A percentile compares a stretch with the other conserved stretches of the same genome.
Evolutionary conservation across 371 early-diverging fungal species (phyloP).

Genomic region (Mortierella sp.): DNA sequence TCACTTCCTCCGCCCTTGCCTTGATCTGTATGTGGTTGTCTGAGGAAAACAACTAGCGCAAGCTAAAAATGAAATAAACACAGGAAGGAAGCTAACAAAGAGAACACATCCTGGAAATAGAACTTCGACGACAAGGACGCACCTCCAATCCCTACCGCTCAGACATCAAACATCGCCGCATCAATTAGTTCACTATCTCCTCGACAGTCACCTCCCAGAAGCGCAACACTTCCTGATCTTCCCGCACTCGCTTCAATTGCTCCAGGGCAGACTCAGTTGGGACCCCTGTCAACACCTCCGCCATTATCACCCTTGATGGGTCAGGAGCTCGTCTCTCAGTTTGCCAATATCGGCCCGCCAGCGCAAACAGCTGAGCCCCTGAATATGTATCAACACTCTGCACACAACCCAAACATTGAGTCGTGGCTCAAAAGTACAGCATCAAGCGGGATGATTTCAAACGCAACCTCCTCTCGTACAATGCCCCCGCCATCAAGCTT

Average conservation of each 20-base stretch:
- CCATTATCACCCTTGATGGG: slow-evolving; percentile 43
- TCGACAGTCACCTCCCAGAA: background rate
- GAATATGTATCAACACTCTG: slow-evolving; percentile 14
- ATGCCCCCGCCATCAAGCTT: slow-evolving; percentile 14
- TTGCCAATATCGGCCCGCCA: background rate
- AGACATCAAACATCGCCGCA: slow-evolving; percentile 11
- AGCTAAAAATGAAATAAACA: background rate
- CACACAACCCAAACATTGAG: slow-evolving; percentile 14
- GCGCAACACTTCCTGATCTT: background rate
- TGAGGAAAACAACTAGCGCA: background rate
- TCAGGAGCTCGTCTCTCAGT: slow-evolving; percentile 26
- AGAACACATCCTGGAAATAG: slow-evolving; percentile 14
- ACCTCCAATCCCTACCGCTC: slow-evolving; percentile 35
- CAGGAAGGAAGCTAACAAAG: background rate
- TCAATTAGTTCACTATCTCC: slow-evolving; percentile 6
- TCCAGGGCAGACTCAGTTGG: slow-evolving; percentile 21
- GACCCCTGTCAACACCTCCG: slow-evolving; percentile 46
- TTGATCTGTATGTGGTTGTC: background rate
- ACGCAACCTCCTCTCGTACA: background rate
- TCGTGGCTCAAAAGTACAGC: slow-evolving; percentile 30
- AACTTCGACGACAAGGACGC: slow-evolving; percentile 56
- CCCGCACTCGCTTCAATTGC: slow-evolving; percentile 5
- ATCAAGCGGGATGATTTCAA: background rate
- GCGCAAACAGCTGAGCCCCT: background rate
- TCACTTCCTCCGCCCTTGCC: background rate